Base-by-base conservation (phyloP, 192 early-diverging fungal species). In the Thoreauomyces humboldtii region DNA sequence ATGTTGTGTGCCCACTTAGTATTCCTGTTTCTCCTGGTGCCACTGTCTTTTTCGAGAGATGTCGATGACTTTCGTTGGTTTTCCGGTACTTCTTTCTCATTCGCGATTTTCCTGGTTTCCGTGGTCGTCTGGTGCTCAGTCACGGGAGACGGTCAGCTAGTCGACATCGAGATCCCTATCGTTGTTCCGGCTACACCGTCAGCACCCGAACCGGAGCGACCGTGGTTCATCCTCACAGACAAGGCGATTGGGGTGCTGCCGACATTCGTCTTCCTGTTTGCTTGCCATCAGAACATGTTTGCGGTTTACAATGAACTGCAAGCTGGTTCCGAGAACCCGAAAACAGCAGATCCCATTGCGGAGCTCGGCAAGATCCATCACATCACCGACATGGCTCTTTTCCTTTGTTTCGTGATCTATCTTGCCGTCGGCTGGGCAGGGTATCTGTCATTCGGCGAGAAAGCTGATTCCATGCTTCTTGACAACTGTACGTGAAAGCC, bases 181-280 rank as follows among this genome's bases (percentile, higher is more conserved):
- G 12, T 4, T 33, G 42, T 47, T 4, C 55, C 55, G 2, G 9
- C 59, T 14, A 21, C 41, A 27, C 50, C 61, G 15, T 7, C 31
- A 15, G 25, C 27, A n/a, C 14, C 27, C 7, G 12, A 34, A n/a
- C 6, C 9, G 24, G 19, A 38, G 27, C 32, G 56, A 33, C 65
- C 59, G 34, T 73, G 65, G 65, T 55, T 91, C 29, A 73, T 77
- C 27, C 73, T 88, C 41, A 80, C 83, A 5, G 75, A 72, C 32
- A 81, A 87, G 25, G 88, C 91, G 52, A 87, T 92, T 59, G 86
- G 85, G 4, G 86, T 86, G 22, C 70, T 96, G 25, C 92, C 93
- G 7, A 86, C 94, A 21, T 96, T 94, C 78, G 86, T 96, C 14
- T 96, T 96, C 82, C 90, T 90, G 6, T 96, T 96, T 61, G 94